Conservation (phyloP, 805 yeast genomes). For the Yamadazyma ubonensis region DNA sequence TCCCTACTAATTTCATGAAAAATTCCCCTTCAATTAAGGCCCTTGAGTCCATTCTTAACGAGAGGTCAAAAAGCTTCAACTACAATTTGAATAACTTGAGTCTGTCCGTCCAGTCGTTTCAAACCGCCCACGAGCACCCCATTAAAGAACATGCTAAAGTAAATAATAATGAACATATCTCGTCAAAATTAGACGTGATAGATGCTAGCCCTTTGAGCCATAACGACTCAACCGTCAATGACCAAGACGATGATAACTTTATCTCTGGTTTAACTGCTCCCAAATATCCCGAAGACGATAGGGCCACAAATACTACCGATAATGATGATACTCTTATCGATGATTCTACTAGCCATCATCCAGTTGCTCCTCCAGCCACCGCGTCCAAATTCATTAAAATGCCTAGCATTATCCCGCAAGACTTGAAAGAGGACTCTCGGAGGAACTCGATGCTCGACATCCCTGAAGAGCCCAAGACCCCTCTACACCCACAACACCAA, state of each 20-base stretch:
- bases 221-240: slow-evolving; percentile 16
- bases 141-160: no score
- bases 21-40: slow-evolving; percentile 43
- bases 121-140: slow-evolving; percentile 14
- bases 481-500: no score
- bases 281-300: slow-evolving; percentile 1
- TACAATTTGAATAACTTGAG: slow-evolving; percentile 13
- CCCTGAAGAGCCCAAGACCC: no score
- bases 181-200: slow-evolving; percentile 2
- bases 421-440: slow-evolving; percentile 6
- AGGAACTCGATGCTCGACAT: slow-evolving; percentile 9
- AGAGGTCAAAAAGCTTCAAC: slow-evolving; percentile 18
- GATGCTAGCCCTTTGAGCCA: slow-evolving; percentile 11
- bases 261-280: background rate
- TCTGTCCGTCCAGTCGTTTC: slow-evolving; percentile 13
- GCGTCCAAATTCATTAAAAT: slow-evolving; percentile 13
- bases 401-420: slow-evolving; percentile 16
- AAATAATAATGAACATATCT: no score
- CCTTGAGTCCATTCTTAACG: slow-evolving; percentile 33
- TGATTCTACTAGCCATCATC: slow-evolving; percentile 9
- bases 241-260: slow-evolving; percentile 6
- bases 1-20: slow-evolving; percentile 32
- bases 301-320: slow-evolving; percentile 11
- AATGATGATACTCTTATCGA: slow-evolving; percentile 29
- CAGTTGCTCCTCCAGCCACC: background rate